These are phyloP conservation scores for Podospora appendiculata DNA, from an alignment of 495 filamentous ascomycete species.

Conservation along the genomic window DNA sequence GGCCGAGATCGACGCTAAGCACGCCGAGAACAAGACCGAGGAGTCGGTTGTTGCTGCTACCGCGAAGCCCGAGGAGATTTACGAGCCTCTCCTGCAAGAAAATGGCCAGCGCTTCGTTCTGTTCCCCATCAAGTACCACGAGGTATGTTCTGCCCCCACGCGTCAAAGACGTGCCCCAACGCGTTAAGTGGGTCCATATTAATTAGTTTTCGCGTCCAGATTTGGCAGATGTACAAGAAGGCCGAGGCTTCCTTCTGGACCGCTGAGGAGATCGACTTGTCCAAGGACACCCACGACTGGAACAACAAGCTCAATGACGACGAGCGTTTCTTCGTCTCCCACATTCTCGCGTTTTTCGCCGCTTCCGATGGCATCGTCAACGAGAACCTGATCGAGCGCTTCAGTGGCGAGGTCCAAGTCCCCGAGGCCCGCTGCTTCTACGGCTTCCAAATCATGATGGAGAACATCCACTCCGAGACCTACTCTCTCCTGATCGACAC, in stretches of 20 bases:
- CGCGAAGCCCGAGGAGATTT: conserved; percentile 63
- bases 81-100: conserved; percentile 90
- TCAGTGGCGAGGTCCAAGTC: conserved; percentile 94
- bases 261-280: conserved; percentile 97
- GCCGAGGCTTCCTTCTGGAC: conserved; percentile 99
- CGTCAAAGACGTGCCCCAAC: conserved; percentile 32
- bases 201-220: conserved; percentile 40
- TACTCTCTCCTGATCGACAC: conserved; percentile 99
- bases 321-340: conserved; percentile 96
- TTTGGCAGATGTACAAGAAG: conserved; percentile 99
- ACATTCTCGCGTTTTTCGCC: conserved; percentile 98
- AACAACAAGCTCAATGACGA: conserved; percentile 95
- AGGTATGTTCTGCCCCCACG: conserved; percentile 58
- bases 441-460: conserved; percentile 99
- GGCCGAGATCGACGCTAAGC: conserved; percentile 45
- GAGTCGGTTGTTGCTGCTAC: conserved; percentile 44
- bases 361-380: conserved; percentile 99
- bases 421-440: conserved; percentile 99
- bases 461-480: conserved; percentile 99
- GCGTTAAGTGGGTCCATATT: conserved; percentile 57
- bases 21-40: conserved; percentile 35
- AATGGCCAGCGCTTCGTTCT: conserved; percentile 95
- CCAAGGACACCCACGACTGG: conserved; percentile 98
- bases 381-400: conserved; percentile 97
- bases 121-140: conserved; percentile 98